Evolutionary conservation across 768 basidiomycete species (phyloP).

Genomic region (Kwoniella europaea): DNA sequence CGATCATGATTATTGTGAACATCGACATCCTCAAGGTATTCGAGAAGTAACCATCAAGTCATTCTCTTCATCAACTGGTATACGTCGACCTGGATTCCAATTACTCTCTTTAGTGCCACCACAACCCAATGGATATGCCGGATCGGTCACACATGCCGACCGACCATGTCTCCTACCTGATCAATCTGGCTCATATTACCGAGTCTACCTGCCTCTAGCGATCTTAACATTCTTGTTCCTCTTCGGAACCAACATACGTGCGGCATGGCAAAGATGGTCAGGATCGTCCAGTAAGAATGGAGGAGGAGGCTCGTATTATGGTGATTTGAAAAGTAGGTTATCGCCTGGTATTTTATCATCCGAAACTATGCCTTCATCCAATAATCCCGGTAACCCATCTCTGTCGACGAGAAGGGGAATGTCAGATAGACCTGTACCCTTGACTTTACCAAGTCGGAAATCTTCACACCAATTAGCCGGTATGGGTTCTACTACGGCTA

Average conservation of each 20-base stretch:
- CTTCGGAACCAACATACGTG: constrained; percentile 50
- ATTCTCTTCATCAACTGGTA: constrained; percentile 86
- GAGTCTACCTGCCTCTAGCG: constrained; percentile 70
- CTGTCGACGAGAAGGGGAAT: constrained; percentile 14
- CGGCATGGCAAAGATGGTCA: constrained; percentile 40
- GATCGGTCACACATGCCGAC: constrained; percentile 64
- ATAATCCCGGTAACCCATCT: not conserved
- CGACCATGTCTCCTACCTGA: constrained; percentile 79
- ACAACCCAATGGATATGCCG: constrained; percentile 53
- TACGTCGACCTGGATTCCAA: constrained; percentile 84
- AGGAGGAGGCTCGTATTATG: constrained; percentile 5
- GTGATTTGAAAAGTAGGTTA: constrained; percentile 27
- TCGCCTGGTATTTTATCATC: constrained; percentile 21
- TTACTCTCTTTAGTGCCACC: constrained; percentile 73
- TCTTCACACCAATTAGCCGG: constrained; percentile 38
- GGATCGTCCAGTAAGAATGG: not conserved
- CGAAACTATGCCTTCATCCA: constrained; percentile 19
- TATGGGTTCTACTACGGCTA: constrained; percentile 7
- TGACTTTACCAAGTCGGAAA: constrained; percentile 42
- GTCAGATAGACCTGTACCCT: constrained; percentile 42
- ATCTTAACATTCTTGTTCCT: constrained; percentile 64
- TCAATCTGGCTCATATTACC: constrained; percentile 77
- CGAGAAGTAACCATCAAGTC: constrained; percentile 87
- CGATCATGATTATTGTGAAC: constrained; percentile 94
- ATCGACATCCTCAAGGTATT: constrained; percentile 63